These are phyloP conservation scores for Spathaspora hagerdaliae DNA, from an alignment of 805 yeast species.

Conservation along the genomic window DNA sequence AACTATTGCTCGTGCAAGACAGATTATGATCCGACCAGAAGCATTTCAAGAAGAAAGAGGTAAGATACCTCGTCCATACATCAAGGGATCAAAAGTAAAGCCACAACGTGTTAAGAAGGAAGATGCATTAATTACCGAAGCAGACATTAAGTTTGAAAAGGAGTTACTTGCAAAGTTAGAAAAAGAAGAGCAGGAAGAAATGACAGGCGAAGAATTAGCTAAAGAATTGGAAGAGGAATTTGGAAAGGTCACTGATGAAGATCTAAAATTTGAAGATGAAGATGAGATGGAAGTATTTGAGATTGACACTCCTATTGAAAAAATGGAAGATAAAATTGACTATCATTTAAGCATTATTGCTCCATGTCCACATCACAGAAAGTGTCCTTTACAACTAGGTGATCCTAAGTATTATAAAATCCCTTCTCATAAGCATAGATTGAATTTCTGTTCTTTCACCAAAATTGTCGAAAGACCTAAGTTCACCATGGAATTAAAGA, in stretches of 20 bases:
- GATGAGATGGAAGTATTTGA: slow-evolving; percentile 25
- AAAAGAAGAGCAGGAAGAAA: slow-evolving; percentile 12
- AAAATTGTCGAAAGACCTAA: slow-evolving; percentile 74
- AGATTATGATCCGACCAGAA: slow-evolving; percentile 84
- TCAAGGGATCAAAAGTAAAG: slow-evolving; percentile 44
- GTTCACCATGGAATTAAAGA: slow-evolving; percentile 77
- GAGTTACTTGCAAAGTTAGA: slow-evolving; percentile 25
- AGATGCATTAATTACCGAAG: slow-evolving; percentile 34
- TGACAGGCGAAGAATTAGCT: slow-evolving; percentile 17
- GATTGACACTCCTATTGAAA: slow-evolving; percentile 7
- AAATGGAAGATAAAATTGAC: slow-evolving; percentile 25
- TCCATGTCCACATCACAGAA: slow-evolving; percentile 86
- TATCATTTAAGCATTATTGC: slow-evolving; percentile 69
- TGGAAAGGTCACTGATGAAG: slow-evolving; percentile 42
- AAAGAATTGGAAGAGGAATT: slow-evolving; percentile 32
- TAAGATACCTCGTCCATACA: slow-evolving; percentile 68
- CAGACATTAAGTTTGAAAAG: slow-evolving; percentile 28
- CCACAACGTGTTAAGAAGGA: slow-evolving; percentile 34
- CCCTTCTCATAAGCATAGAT: slow-evolving; percentile 52
- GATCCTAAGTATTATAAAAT: slow-evolving; percentile 63
- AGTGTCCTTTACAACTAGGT: slow-evolving; percentile 80
- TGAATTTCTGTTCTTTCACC: slow-evolving; percentile 73
- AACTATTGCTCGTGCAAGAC: slow-evolving; percentile 84
- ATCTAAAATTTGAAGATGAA: slow-evolving; percentile 47
- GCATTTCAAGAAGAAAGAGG: slow-evolving; percentile 50